Evolutionary conservation across 768 basidiomycete species (phyloP).

Genomic region (Ephemerocybe angulata): DNA sequence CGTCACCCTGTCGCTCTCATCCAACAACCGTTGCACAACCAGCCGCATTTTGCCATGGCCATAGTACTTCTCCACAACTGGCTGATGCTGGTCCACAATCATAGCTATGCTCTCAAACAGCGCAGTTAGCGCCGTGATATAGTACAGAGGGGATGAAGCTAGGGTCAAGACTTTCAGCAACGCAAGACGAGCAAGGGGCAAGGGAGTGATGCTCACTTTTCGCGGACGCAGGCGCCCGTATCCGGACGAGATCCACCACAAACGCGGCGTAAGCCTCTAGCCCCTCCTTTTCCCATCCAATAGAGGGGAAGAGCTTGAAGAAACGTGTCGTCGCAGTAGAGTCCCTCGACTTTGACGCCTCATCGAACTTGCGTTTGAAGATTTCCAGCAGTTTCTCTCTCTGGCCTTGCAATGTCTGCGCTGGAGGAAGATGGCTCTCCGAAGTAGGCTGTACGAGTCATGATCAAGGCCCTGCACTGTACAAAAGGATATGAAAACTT

Average conservation of each 20-base stretch:
- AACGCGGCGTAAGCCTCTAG: slow-evolving; percentile 90
- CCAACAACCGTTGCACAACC: slow-evolving; percentile 71
- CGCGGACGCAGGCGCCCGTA: slow-evolving; percentile 70
- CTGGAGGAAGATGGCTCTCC: slow-evolving; percentile 81
- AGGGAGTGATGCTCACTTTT: slow-evolving; percentile 67
- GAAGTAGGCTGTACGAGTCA: slow-evolving; percentile 72
- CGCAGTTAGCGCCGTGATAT: slow-evolving; percentile 83
- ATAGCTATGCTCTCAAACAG: slow-evolving; percentile 93
- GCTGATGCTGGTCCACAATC: slow-evolving; percentile 97
- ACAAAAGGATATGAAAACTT: slow-evolving; percentile 23
- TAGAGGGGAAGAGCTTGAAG: slow-evolving; percentile 95
- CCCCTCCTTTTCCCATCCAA: slow-evolving; percentile 91
- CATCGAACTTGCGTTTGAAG: slow-evolving; percentile 77
- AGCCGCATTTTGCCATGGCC: slow-evolving; percentile 81
- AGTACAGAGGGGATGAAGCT: slow-evolving; percentile 94
- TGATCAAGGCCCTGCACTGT: slow-evolving; percentile 8
- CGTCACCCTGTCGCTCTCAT: slow-evolving; percentile 85
- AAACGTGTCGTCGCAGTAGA: slow-evolving; percentile 86
- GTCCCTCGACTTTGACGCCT: slow-evolving; percentile 78
- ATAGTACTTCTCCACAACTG: slow-evolving; percentile 97
- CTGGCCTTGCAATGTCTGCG: slow-evolving; percentile 73
- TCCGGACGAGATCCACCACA: slow-evolving; percentile 84
- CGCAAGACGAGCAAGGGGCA: too few species aligned
- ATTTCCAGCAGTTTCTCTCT: slow-evolving; percentile 71
- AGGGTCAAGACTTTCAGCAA: slow-evolving; percentile 11